A percentile compares a stretch with the other conserved stretches of the same genome.
These are phyloP conservation scores for Daldinia childiae DNA, from an alignment of 495 filamentous ascomycete genomes.

Conservation along the genomic window DNA sequence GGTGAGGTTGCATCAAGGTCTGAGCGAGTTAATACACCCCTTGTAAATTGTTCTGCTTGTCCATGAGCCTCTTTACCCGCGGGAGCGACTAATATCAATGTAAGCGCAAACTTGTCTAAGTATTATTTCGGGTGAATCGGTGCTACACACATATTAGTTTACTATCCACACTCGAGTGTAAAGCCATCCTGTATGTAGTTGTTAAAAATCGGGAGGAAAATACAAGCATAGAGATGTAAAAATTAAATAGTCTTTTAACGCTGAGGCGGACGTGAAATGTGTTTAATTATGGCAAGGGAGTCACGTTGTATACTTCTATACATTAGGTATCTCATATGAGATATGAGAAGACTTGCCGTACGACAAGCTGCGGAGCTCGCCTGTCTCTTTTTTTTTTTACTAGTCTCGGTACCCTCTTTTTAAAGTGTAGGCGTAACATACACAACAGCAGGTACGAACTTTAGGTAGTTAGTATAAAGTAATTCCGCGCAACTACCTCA, in stretches of 20 bases:
- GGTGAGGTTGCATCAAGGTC: conserved; percentile 67
- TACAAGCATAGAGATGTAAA: conserved; percentile 30
- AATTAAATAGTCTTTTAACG: not conserved
- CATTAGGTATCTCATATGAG: not conserved
- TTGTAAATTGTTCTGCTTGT: conserved; percentile 71
- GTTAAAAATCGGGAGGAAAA: conserved; percentile 29
- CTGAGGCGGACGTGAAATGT: not conserved
- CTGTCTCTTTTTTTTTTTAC: not conserved
- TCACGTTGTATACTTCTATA: conserved; percentile 14
- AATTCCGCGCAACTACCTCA: no score
- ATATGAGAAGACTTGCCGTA: conserved; percentile 15
- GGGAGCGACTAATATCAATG: conserved; percentile 47
- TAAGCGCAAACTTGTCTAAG: not conserved
- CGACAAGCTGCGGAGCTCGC: conserved; percentile 20
- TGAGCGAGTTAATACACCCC: conserved; percentile 60
- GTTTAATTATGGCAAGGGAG: not conserved
- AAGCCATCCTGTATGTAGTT: conserved; percentile 53
- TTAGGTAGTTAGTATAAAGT: no score
- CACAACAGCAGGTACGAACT: not conserved
- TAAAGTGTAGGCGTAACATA: not conserved
- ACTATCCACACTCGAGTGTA: conserved; percentile 52
- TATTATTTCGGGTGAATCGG: conserved; percentile 23
- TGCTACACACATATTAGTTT: conserved; percentile 64
- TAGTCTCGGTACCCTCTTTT: not conserved
- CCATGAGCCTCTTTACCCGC: conserved; percentile 50